These are phyloP conservation scores for Gonapodya sp. DNA, from an alignment of 192 early-diverging fungal species.

Conservation along the genomic window DNA sequence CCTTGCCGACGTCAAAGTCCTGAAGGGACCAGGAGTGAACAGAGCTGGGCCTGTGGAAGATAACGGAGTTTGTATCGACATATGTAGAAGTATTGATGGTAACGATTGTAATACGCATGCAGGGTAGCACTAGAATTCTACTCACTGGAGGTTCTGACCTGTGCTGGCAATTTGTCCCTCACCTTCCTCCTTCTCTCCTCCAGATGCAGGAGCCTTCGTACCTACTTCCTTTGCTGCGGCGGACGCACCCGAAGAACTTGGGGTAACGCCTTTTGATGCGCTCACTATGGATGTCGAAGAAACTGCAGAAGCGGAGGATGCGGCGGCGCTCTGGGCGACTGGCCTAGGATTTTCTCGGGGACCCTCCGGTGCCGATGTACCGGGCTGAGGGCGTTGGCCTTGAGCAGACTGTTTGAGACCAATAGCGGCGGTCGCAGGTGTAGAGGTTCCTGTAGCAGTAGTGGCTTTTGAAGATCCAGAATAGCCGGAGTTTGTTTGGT, in stretches of 20 bases:
- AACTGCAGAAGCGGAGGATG: neutral
- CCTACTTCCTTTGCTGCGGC: neutral
- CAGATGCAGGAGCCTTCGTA: neutral
- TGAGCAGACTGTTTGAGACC: neutral
- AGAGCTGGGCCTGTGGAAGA: too few species aligned
- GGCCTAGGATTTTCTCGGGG: too few species aligned
- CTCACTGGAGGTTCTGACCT: neutral
- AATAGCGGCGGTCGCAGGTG: neutral
- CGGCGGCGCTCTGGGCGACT: neutral
- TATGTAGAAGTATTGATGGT: too few species aligned
- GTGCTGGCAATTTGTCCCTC: neutral
- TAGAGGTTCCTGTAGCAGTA: too few species aligned
- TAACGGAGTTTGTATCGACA: too few species aligned
- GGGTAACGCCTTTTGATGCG: neutral
- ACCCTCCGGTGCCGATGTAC: neutral
- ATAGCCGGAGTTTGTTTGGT: neutral
- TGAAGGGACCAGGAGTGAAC: slow-evolving; percentile 33
- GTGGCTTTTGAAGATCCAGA: too few species aligned
- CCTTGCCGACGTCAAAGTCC: slow-evolving; percentile 86
- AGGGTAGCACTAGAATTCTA: neutral
- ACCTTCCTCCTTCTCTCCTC: neutral
- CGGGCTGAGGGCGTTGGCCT: neutral
- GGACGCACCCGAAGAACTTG: neutral
- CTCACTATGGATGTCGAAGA: neutral
- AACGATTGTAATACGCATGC: too few species aligned